Evolutionary conservation across 23 red algal species (phyloP).

Genomic region (Gracilaria domingensis): DNA sequence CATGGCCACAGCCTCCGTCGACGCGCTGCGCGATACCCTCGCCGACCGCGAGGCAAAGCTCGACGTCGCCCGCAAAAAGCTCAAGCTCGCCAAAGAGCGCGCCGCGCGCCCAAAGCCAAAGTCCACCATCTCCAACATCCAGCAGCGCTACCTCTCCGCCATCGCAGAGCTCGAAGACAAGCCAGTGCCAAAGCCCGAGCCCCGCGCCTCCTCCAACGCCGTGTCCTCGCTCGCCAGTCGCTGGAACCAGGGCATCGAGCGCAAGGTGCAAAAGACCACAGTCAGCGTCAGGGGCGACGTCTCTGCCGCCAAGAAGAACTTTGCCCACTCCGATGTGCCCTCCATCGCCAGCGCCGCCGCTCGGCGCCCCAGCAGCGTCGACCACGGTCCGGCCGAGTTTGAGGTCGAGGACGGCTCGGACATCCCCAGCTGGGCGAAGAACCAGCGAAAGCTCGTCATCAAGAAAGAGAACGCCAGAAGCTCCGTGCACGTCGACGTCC

Average conservation of each 20-base stretch:
- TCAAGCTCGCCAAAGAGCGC: slow-evolving; percentile 39
- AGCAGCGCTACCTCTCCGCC: slow-evolving; percentile 66
- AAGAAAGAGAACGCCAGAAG: slow-evolving; percentile 75
- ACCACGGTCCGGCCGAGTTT: slow-evolving; percentile 41
- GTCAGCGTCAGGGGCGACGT: slow-evolving; percentile 59
- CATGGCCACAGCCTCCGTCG: slow-evolving; percentile 48
- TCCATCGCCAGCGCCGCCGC: not conserved
- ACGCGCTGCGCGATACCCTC: slow-evolving; percentile 55
- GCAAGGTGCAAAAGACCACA: slow-evolving; percentile 36
- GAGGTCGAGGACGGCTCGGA: slow-evolving; percentile 51
- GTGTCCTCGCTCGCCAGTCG: slow-evolving; percentile 54
- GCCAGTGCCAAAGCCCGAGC: not conserved
- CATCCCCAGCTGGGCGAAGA: slow-evolving; percentile 72
- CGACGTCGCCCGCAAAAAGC: slow-evolving; percentile 24
- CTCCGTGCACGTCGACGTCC: slow-evolving; percentile 51
- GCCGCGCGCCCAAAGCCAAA: slow-evolving; percentile 29
- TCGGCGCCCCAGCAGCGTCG: not conserved
- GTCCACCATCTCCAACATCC: slow-evolving; percentile 64
- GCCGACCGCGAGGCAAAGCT: slow-evolving; percentile 54
- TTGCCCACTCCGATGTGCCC: slow-evolving; percentile 22
- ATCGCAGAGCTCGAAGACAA: slow-evolving; percentile 52
- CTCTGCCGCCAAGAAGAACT: slow-evolving; percentile 41
- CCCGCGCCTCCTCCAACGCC: slow-evolving; percentile 15
- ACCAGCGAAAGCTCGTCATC: slow-evolving; percentile 67
- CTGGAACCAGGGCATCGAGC: slow-evolving; percentile 66